Evolutionary conservation across 129 eudicot species (phyloP).

Genomic region (Centella asiatica): DNA sequence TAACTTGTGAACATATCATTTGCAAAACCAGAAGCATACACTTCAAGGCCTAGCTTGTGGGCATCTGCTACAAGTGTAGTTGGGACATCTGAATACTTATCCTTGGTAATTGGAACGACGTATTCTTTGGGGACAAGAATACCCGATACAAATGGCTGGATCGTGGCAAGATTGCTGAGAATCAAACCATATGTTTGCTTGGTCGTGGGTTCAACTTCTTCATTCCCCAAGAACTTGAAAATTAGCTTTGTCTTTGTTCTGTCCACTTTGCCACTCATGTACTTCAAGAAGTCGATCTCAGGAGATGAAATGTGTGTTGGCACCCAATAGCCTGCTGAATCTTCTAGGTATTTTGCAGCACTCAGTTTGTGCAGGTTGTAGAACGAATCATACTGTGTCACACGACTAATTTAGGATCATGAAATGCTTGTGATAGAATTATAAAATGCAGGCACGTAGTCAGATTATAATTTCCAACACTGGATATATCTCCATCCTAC

Average conservation of each 20-base stretch:
- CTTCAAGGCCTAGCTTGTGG: slow-evolving; percentile 66
- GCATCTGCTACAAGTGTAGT: slow-evolving; percentile 78
- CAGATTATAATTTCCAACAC: no score
- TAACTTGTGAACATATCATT: slow-evolving; percentile 53
- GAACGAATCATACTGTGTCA: slow-evolving; percentile 43
- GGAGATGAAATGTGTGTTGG: slow-evolving; percentile 76
- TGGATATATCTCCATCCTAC: no score
- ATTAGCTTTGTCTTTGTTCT: slow-evolving; percentile 41
- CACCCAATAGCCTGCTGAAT: slow-evolving; percentile 15
- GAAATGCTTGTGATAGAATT: no score
- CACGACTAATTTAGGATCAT: not conserved
- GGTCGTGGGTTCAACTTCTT: slow-evolving; percentile 59
- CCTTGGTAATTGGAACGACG: slow-evolving; percentile 54
- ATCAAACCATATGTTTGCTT: slow-evolving; percentile 47
- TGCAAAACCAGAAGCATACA: slow-evolving; percentile 62
- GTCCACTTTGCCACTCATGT: slow-evolving; percentile 28
- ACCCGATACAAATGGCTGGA: slow-evolving; percentile 62
- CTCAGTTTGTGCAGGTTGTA: slow-evolving; percentile 47
- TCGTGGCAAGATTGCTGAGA: slow-evolving; percentile 31
- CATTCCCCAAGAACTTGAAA: slow-evolving; percentile 31
- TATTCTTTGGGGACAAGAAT: slow-evolving; percentile 74
- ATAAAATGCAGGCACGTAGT: no score
- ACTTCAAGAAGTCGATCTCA: slow-evolving; percentile 74
- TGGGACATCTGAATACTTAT: slow-evolving; percentile 40
- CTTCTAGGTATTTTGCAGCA: slow-evolving; percentile 26